Conservation (phyloP, 495 filamentous ascomycete genomes). For the Penicillium steckii region DNA sequence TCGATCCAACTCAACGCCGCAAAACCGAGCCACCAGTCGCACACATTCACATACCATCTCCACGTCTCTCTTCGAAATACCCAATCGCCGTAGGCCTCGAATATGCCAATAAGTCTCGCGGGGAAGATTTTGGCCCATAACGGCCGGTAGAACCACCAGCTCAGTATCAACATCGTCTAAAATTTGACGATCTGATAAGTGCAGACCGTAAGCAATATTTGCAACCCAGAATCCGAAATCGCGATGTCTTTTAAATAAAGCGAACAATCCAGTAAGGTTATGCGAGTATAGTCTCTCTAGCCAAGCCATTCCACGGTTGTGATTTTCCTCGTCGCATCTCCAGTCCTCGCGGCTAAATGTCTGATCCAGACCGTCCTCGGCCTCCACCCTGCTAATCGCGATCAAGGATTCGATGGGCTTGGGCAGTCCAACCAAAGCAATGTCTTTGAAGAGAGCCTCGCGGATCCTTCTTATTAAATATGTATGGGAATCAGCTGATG, state of each 20-base stretch:
- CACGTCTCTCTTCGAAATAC: conserved; percentile 42
- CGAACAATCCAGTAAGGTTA: conserved; percentile 23
- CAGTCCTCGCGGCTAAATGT: conserved; percentile 29
- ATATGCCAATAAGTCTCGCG: conserved; percentile 51
- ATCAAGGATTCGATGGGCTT: conserved; percentile 40
- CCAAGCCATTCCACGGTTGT: conserved; percentile 33
- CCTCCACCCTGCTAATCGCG: conserved; percentile 33
- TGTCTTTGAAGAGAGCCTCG: conserved; percentile 41
- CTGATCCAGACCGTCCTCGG: conserved; percentile 37
- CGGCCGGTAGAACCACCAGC: conserved; percentile 44
- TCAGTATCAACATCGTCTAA: conserved; percentile 47
- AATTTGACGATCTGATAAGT: conserved; percentile 46
- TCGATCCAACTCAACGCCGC: conserved; percentile 9
- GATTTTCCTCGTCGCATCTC: conserved; percentile 37
- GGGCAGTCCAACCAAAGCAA: conserved; percentile 40
- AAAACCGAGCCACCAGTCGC: conserved; percentile 11
- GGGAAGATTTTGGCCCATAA: conserved; percentile 53
- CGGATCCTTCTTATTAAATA: conserved; percentile 38
- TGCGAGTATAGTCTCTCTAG: conserved; percentile 24
- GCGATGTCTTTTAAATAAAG: conserved; percentile 23
- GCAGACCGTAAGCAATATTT: conserved; percentile 53
- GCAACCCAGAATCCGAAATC: conserved; percentile 10
- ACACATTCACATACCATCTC: conserved; percentile 31
- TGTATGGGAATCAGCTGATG: conserved; percentile 27
- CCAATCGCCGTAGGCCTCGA: conserved; percentile 43